A percentile compares a stretch with the other conserved stretches of the same genome.
Evolutionary conservation across 139 green algal genomes (phyloP).

Genomic region (Pycnococcus provasolii): DNA sequence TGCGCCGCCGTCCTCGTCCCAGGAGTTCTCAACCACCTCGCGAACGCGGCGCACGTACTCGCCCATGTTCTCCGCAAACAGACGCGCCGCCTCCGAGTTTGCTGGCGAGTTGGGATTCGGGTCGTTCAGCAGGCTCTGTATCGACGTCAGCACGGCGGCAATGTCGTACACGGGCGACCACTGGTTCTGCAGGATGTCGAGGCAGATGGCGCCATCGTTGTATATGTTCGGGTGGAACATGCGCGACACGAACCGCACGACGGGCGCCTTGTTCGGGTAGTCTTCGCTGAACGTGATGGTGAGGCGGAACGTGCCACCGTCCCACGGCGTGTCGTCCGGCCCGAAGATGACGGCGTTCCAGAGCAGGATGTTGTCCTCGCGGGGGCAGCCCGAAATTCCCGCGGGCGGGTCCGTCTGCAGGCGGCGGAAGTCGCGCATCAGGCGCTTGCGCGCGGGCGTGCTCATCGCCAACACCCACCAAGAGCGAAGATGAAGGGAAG

Average conservation of each 20-base stretch:
- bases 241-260: slow-evolving; percentile 84
- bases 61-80: slow-evolving; percentile 63
- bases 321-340: slow-evolving; percentile 73
- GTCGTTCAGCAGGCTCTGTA: slow-evolving; percentile 91
- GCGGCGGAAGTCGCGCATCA: slow-evolving; percentile 84
- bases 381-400: slow-evolving; percentile 82
- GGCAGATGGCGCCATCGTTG: slow-evolving; percentile 83
- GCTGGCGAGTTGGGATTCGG: slow-evolving; percentile 95
- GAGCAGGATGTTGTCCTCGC: slow-evolving; percentile 89
- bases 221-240: slow-evolving; percentile 93
- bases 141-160: slow-evolving; percentile 87
- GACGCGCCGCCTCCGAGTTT: slow-evolving; percentile 85
- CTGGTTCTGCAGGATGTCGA: slow-evolving; percentile 98
- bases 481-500: no score
- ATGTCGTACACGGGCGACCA: slow-evolving; percentile 99
- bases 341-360: slow-evolving; percentile 99
- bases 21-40: slow-evolving; percentile 15
- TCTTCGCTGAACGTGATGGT: slow-evolving; percentile 90
- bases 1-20: slow-evolving; percentile 1
- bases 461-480: slow-evolving; percentile 16
- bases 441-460: slow-evolving; percentile 44
- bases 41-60: slow-evolving; percentile 19
- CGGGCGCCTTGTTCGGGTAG: slow-evolving; percentile 94
- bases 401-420: slow-evolving; percentile 84
- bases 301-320: slow-evolving; percentile 69